These are phyloP conservation scores for Penicillium freii DNA, from an alignment of 2,329 filamentous ascomycete species.

Conservation along the genomic window DNA sequence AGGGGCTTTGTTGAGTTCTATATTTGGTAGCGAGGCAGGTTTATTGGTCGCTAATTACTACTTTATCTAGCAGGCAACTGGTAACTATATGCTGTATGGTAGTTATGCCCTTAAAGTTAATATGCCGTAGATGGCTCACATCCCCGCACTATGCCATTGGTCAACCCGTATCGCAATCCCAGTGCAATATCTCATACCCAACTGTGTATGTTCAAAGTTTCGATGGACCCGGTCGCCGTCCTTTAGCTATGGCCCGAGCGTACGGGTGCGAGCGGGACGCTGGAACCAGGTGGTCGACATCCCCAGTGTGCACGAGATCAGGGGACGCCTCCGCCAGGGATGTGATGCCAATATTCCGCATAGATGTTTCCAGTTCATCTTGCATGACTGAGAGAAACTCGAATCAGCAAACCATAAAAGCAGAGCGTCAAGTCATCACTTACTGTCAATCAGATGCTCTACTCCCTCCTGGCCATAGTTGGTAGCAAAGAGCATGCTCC, in stretches of 20 bases:
- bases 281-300: slow-evolving; percentile 53
- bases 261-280: slow-evolving; percentile 43
- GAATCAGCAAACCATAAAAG: slow-evolving; percentile 1
- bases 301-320: slow-evolving; percentile 48
- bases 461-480: slow-evolving; percentile 57
- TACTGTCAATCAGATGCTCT: slow-evolving; percentile 56
- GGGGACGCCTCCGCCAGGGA: slow-evolving; percentile 45
- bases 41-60: neutral
- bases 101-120: neutral
- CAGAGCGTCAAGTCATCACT: slow-evolving; percentile 28
- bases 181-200: neutral
- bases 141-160: neutral
- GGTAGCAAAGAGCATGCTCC: slow-evolving; percentile 54
- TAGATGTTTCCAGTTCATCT: slow-evolving; percentile 50
- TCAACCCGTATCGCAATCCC: neutral
- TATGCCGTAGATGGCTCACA: neutral
- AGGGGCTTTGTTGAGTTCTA: neutral
- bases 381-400: slow-evolving; percentile 37
- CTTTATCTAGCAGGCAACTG: neutral
- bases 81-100: neutral
- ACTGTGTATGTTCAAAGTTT: slow-evolving; percentile 27
- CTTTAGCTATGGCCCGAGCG: slow-evolving; percentile 37
- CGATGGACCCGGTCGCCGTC: slow-evolving; percentile 20
- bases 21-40: neutral
- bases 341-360: slow-evolving; percentile 50